Conservation (phyloP, 2,329 filamentous ascomycete genomes). For the Sporothrix pseudoabietina region DNA sequence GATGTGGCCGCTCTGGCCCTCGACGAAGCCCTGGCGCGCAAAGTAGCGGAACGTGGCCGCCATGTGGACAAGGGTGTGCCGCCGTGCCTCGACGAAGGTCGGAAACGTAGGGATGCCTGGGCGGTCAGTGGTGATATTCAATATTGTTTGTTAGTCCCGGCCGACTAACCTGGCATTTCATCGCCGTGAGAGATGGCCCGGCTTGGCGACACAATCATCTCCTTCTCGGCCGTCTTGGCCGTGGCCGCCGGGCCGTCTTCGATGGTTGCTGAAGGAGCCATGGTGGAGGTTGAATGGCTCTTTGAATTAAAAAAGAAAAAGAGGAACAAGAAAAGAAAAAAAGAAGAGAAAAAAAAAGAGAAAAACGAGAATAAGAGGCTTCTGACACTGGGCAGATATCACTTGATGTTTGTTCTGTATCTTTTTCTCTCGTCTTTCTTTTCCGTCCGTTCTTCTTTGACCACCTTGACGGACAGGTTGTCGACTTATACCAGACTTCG, state of each 20-base stretch:
- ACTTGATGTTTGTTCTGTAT: not conserved
- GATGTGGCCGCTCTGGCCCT: conserved; percentile 67
- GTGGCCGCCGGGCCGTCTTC: conserved; percentile 20
- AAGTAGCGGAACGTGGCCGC: conserved; percentile 69
- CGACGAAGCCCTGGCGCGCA: conserved; percentile 63
- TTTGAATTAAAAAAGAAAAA: not conserved
- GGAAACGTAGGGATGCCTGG: conserved; percentile 50
- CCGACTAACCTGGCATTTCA: conserved; percentile 36
- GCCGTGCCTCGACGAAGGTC: conserved; percentile 52
- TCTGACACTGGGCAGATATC: not conserved
- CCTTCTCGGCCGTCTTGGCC: conserved; percentile 26
- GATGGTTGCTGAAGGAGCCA: conserved; percentile 37
- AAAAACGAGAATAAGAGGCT: not conserved
- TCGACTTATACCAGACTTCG: not conserved
- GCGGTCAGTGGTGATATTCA: not conserved
- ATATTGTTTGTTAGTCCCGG: not conserved
- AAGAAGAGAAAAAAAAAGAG: no score
- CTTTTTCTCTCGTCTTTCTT: not conserved
- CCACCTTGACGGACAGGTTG: not conserved
- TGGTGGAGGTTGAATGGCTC: conserved; percentile 21
- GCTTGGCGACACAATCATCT: conserved; percentile 36
- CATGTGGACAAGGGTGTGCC: conserved; percentile 67
- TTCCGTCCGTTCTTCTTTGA: not conserved
- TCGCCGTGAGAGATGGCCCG: conserved; percentile 40
- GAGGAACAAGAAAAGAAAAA: no score